Evolutionary conservation across 2,329 filamentous ascomycete species (phyloP).

Genomic region (Byssothecium circinans): DNA sequence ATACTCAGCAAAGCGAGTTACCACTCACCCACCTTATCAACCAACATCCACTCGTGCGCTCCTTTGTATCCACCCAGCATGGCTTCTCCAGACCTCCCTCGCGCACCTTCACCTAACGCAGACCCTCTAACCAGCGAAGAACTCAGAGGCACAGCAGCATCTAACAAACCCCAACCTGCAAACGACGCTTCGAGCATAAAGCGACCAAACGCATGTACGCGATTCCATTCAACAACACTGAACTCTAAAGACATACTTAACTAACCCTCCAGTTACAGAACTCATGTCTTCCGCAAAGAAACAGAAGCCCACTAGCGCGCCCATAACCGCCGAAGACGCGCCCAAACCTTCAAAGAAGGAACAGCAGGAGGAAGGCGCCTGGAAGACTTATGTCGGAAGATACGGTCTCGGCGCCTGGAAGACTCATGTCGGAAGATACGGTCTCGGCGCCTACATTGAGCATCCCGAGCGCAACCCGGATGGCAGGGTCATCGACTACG

Average conservation of each 20-base stretch:
- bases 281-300: constrained; percentile 49
- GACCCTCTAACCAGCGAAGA: constrained; percentile 28
- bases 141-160: constrained; percentile 16
- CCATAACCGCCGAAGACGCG: neutral
- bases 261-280: constrained; percentile 48
- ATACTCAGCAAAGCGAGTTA: no score
- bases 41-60: neutral
- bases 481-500: constrained; percentile 65
- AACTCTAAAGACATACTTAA: constrained; percentile 8
- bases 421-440: constrained; percentile 49
- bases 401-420: constrained; percentile 66
- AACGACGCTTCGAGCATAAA: constrained; percentile 17
- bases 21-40: no score
- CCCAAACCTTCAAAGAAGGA: neutral
- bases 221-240: neutral
- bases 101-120: constrained; percentile 4
- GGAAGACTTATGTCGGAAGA: constrained; percentile 31
- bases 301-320: constrained; percentile 32
- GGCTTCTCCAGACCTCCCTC: constrained; percentile 9
- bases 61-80: neutral
- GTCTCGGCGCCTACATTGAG: constrained; percentile 67
- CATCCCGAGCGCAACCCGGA: constrained; percentile 63
- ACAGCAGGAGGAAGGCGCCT: no score
- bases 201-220: constrained; percentile 44
- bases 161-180: constrained; percentile 4